Evolutionary conservation across 768 basidiomycete species (phyloP).

Genomic region (Daedaleopsis nitida): DNA sequence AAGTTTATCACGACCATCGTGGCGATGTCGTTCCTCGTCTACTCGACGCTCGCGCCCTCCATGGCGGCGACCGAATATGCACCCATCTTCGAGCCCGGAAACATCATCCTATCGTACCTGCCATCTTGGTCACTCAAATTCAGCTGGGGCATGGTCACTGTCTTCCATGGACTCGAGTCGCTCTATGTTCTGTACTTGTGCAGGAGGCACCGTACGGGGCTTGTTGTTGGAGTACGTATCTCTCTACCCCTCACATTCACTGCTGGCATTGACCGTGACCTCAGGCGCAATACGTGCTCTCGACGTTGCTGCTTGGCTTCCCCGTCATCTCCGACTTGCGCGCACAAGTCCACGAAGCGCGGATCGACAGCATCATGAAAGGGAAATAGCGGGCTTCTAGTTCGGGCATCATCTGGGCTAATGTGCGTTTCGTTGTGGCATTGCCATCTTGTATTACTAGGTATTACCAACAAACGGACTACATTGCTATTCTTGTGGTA

Average conservation of each 20-base stretch:
- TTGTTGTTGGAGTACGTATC: constrained; percentile 39
- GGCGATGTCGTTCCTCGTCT: constrained; percentile 36
- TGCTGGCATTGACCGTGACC: background rate
- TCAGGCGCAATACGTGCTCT: constrained; percentile 55
- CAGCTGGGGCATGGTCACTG: constrained; percentile 35
- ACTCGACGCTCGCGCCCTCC: constrained; percentile 33
- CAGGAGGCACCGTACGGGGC: constrained; percentile 51
- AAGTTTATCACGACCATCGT: constrained; percentile 28
- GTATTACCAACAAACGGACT: background rate
- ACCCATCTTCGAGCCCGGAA: constrained; percentile 25
- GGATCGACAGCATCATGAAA: constrained; percentile 84
- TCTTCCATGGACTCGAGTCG: constrained; percentile 48
- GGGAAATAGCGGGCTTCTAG: constrained; percentile 41
- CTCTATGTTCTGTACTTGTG: constrained; percentile 51
- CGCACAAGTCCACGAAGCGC: constrained; percentile 60
- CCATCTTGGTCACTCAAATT: constrained; percentile 29
- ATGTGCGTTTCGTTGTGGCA: background rate
- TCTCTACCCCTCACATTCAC: constrained; percentile 27
- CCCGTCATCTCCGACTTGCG: constrained; percentile 58
- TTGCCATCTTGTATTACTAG: constrained; percentile 1
- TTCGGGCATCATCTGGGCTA: background rate
- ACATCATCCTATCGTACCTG: constrained; percentile 13
- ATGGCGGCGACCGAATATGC: constrained; percentile 21
- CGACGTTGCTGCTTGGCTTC: constrained; percentile 55
- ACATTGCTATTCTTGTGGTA: background rate